Conservation (phyloP, 1,139 yeast genomes). For the Hyphopichia pseudoburtonii region DNA sequence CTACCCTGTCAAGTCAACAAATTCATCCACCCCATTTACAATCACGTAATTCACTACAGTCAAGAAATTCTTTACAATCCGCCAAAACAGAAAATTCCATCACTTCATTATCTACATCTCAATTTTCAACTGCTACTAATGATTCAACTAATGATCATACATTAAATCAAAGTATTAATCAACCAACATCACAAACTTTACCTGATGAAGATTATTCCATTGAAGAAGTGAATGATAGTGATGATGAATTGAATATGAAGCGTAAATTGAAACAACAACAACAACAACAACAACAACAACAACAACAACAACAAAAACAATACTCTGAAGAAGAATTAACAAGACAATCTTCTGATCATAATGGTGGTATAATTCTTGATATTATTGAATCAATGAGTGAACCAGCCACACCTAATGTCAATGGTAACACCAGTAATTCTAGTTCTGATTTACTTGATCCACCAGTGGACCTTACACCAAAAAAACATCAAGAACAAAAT, state of each 20-base stretch:
- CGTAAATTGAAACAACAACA: neutral
- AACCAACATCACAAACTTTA: neutral
- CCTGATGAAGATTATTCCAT: conserved; percentile 33
- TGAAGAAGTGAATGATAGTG: conserved; percentile 44
- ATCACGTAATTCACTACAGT: neutral
- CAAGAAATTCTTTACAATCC: conserved; percentile 17
- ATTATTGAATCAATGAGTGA: conserved; percentile 13
- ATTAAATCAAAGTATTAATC: neutral
- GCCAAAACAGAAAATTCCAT: conserved; percentile 15
- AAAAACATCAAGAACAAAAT: neutral
- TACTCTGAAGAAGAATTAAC: neutral
- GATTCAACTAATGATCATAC: conserved; percentile 5
- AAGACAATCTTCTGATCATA: conserved; percentile 3
- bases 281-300: neutral
- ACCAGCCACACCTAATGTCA: conserved; percentile 15
- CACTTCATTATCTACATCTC: conserved; percentile 14
- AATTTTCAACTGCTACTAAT: conserved; percentile 13
- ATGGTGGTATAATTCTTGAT: conserved; percentile 18
- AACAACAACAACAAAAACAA: conserved; percentile 1
- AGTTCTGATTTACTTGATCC: conserved; percentile 17
- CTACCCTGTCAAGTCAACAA: no score
- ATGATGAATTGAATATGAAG: conserved; percentile 29
- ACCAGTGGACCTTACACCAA: conserved; percentile 22
- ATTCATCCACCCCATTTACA: conserved; percentile 9
- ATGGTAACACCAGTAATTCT: conserved; percentile 2